phyloP scores from a whole-genome alignment of 306 rosid species.

The Betula pendula region DNA sequence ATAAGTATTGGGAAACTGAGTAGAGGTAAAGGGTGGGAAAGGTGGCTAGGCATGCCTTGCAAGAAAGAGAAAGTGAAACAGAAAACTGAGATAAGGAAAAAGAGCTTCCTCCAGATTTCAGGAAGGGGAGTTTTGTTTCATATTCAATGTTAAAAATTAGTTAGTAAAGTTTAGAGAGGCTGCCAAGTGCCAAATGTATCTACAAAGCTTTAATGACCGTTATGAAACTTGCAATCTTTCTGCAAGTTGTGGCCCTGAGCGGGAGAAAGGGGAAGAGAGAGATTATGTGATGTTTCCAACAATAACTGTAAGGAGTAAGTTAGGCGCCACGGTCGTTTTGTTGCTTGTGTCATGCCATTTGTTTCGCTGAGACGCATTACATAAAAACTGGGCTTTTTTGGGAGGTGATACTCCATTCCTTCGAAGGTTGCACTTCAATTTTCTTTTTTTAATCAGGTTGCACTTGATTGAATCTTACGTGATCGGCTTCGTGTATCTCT shows the following conservation, averaged over 20 bases:
- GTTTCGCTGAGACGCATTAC: slow-evolving; percentile 34
- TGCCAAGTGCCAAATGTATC: neutral
- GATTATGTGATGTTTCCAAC: slow-evolving; percentile 3
- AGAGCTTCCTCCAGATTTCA: neutral
- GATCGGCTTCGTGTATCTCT: neutral
- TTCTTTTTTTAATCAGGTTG: too few species aligned
- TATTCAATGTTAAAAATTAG: neutral
- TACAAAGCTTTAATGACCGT: slow-evolving; percentile 5
- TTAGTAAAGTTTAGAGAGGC: neutral
- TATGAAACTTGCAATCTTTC: slow-evolving; percentile 5
- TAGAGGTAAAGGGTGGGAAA: slow-evolving; percentile 36
- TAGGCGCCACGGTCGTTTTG: slow-evolving; percentile 2
- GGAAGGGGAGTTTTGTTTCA: neutral
- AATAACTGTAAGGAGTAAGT: neutral
- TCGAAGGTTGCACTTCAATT: neutral
- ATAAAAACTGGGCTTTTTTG: neutral
- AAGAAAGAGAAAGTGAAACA: slow-evolving; percentile 36
- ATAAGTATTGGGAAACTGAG: slow-evolving; percentile 35
- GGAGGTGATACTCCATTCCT: too few species aligned
- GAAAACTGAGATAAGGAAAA: slow-evolving; percentile 27
- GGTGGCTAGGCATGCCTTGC: slow-evolving; percentile 53
- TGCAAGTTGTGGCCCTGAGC: neutral
- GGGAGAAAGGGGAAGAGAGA: slow-evolving; percentile 22
- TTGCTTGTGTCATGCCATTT: slow-evolving; percentile 3
- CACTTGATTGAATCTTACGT: neutral